Evolutionary conservation across 2,329 filamentous ascomycete genomes (phyloP).

Genomic region (Alternaria postmessia): DNA sequence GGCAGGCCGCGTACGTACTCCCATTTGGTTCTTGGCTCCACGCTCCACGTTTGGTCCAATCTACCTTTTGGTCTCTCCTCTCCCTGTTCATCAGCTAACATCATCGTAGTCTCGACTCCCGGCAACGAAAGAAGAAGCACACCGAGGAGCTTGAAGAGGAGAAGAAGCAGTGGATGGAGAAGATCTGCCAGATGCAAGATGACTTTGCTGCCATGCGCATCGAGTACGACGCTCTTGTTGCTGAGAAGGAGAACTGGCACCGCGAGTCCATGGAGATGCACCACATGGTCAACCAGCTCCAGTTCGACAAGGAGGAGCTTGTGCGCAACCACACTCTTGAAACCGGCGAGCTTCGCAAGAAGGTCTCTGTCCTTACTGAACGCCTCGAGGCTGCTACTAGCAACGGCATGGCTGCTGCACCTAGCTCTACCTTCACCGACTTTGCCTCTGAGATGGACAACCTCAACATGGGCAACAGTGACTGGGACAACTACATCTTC

Average conservation of each 20-base stretch:
- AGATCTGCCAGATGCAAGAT: conserved; percentile 81
- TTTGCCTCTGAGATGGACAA: conserved; percentile 85
- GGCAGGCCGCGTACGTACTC: conserved; percentile 84
- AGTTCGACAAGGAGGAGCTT: conserved; percentile 90
- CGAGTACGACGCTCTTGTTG: conserved; percentile 61
- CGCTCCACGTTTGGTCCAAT: conserved; percentile 41
- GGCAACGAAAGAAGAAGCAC: conserved; percentile 97
- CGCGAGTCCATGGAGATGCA: conserved; percentile 77
- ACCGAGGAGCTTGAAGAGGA: conserved; percentile 96
- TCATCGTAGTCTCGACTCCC: conserved; percentile 80
- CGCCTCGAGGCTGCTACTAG: conserved; percentile 68
- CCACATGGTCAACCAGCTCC: conserved; percentile 77
- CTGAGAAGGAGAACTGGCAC: conserved; percentile 71
- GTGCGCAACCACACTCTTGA: conserved; percentile 88
- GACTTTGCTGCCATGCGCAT: conserved; percentile 73
- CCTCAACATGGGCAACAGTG: conserved; percentile 76
- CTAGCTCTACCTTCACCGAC: conserved; percentile 71
- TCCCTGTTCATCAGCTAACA: conserved; percentile 49
- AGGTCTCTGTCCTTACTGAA: conserved; percentile 82
- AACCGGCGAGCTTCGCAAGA: conserved; percentile 90
- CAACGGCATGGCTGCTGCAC: conserved; percentile 56
- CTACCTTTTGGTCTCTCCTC: conserved; percentile 42
- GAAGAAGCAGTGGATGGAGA: conserved; percentile 86
- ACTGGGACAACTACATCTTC: conserved; percentile 85
- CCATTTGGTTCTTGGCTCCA: conserved; percentile 56